Base-by-base conservation (phyloP, 768 basidiomycete species). In the Fomitopsis serialis region DNA sequence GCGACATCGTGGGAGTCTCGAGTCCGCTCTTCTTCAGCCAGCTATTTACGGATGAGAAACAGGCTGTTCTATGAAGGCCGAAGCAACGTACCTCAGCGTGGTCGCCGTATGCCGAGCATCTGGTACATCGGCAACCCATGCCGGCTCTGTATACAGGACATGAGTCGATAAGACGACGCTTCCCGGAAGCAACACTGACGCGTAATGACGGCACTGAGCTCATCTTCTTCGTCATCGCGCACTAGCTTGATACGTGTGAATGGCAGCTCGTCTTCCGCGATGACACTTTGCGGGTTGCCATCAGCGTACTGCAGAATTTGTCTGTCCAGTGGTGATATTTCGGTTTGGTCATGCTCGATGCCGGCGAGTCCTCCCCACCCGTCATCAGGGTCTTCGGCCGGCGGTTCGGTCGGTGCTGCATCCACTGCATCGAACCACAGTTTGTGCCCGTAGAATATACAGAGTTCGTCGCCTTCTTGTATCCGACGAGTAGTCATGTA, bases 101-200 rank as follows among this genome's bases (percentile, higher is more conserved):
- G 73, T 64, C 9, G 80, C 77, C 21, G 82, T 86, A 48, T 79
- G 69, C 42, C 74, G 76, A 22, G 75, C 76, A 58, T 89, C 79
- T 3, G 79, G 79, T 17, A 92, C 74, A 62, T 91, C 86, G 17
- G 89, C 84, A 19, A 81, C 85, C 90, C 90, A 92, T 50, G 84
- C 87, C 45, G 78, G 72, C 35, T 82, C 89, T 91, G 36, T 44
- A 34, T 45, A 43, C 13, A 10, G n/a, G 48, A 36, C 52, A n/a
- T 23, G 25, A 29, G 32, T 25, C 51, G 8, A 23, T 17, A 22
- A 32, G 12, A 23, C 6, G 22, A 29, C 40, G 17, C 36, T 29
- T 37, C 15, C 34, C 5, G 19, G 19, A 22, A 36, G 19, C 17
- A 13, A 5, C 23, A 42, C 71, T 50, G 65, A 80, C 85, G 69